Percentiles rank a stretch among this genome's conserved stretches.
Conservation (phyloP, 345 rosid species). For the Melastoma malabathricum region DNA sequence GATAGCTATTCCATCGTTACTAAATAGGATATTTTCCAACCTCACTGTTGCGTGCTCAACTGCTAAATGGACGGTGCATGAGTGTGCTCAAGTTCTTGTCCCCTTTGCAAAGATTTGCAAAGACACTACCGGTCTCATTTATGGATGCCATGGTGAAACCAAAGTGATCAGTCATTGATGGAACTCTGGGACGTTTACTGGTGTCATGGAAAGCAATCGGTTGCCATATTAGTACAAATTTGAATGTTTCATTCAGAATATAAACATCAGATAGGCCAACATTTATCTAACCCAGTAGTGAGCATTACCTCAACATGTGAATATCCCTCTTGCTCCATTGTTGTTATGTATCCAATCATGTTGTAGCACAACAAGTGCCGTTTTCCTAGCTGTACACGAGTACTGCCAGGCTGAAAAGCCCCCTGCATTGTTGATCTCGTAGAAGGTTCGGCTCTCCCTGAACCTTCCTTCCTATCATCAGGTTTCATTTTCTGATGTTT, state of each 20-base stretch:
- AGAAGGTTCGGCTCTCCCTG: slow-evolving; percentile 18
- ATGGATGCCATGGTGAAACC: slow-evolving; percentile 94
- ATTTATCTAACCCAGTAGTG: background rate
- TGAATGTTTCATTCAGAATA: background rate
- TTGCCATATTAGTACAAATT: slow-evolving; percentile 7
- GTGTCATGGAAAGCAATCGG: slow-evolving; percentile 98
- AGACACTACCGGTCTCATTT: slow-evolving; percentile 79
- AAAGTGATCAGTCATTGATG: slow-evolving; percentile 88
- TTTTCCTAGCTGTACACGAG: slow-evolving; percentile 60
- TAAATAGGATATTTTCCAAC: slow-evolving; percentile 21
- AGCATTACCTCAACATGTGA: slow-evolving; percentile 78
- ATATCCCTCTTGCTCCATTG: slow-evolving; percentile 77
- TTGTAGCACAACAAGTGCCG: slow-evolving; percentile 83
- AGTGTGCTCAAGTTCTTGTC: slow-evolving; percentile 90
- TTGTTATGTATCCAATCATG: slow-evolving; percentile 83
- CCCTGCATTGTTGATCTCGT: slow-evolving; percentile 60
- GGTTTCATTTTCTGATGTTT: slow-evolving; percentile 27
- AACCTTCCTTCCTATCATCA: slow-evolving; percentile 24
- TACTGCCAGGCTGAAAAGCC: slow-evolving; percentile 89
- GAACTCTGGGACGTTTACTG: slow-evolving; percentile 80
- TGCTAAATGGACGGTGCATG: slow-evolving; percentile 77
- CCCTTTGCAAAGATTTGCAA: slow-evolving; percentile 89
- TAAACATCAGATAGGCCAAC: background rate
- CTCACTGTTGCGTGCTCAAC: slow-evolving; percentile 94
- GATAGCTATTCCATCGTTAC: no score